Evolutionary conservation across 805 yeast species (phyloP).

Genomic region (Tetrapisispora iriomotensis): DNA sequence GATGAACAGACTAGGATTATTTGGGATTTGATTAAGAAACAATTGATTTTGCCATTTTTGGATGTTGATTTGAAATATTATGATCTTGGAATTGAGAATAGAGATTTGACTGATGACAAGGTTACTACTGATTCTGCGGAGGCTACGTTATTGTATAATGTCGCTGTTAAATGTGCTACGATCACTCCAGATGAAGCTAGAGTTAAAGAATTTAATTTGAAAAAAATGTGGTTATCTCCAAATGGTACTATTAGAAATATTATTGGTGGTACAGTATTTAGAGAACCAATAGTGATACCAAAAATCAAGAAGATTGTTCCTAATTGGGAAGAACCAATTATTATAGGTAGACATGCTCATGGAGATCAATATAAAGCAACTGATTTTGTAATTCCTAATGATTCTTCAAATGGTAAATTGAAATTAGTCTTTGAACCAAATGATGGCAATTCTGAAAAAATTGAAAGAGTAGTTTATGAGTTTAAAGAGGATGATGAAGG

Average conservation of each 20-base stretch:
- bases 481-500: constrained; percentile 43
- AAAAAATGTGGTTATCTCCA: constrained; percentile 97
- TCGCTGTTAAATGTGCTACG: constrained; percentile 95
- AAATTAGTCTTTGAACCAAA: constrained; percentile 65
- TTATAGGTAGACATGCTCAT: constrained; percentile 94
- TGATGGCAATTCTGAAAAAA: constrained; percentile 36
- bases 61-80: constrained; percentile 85
- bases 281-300: constrained; percentile 91
- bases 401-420: constrained; percentile 49
- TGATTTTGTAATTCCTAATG: constrained; percentile 66
- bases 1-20: constrained; percentile 96
- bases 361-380: constrained; percentile 97
- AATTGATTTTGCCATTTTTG: constrained; percentile 75
- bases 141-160: constrained; percentile 81
- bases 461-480: constrained; percentile 34
- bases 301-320: constrained; percentile 81
- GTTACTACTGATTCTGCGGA: constrained; percentile 85
- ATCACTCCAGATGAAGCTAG: constrained; percentile 98
- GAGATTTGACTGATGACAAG: constrained; percentile 82
- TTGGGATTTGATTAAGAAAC: constrained; percentile 84
- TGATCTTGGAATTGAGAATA: constrained; percentile 76
- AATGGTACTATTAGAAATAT: constrained; percentile 95
- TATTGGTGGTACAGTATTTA: constrained; percentile 91
- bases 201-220: constrained; percentile 79
- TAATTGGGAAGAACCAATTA: constrained; percentile 90